These are phyloP conservation scores for Cercospora brassicicola DNA, from an alignment of 2,329 filamentous ascomycete species.

Conservation along the genomic window DNA sequence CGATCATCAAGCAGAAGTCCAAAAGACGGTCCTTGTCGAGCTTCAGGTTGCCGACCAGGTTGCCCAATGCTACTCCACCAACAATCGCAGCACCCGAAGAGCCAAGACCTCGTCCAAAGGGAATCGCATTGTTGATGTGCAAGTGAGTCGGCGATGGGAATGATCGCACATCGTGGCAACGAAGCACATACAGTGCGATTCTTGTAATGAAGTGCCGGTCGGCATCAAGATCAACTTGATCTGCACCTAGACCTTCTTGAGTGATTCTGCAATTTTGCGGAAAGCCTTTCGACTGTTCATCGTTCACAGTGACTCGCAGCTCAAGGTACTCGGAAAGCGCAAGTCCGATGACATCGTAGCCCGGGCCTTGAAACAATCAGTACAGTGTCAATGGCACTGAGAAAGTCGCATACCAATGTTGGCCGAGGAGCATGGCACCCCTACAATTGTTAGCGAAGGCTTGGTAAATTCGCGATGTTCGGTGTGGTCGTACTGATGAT, in stretches of 20 bases:
- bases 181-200: conserved; percentile 88
- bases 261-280: conserved; percentile 85
- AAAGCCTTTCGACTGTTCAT: conserved; percentile 54
- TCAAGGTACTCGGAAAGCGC: conserved; percentile 93
- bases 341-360: conserved; percentile 96
- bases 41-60: conserved; percentile 78
- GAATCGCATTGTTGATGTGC: conserved; percentile 94
- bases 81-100: conserved; percentile 95
- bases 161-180: conserved; percentile 81
- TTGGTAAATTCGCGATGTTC: conserved; percentile 13
- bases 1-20: conserved; percentile 95
- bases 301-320: conserved; percentile 75
- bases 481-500: conserved; percentile 24
- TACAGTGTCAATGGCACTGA: neutral
- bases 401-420: conserved; percentile 67
- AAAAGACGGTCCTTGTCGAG: conserved; percentile 80
- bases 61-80: conserved; percentile 88
- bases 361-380: conserved; percentile 58
- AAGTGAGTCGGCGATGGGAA: conserved; percentile 88
- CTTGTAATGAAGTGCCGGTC: conserved; percentile 90
- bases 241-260: conserved; percentile 80
- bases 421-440: conserved; percentile 87
- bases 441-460: conserved; percentile 13
- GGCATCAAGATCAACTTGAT: conserved; percentile 77
- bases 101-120: conserved; percentile 86